Evolutionary conservation across 2,329 filamentous ascomycete species (phyloP).

Genomic region (Cryphonectria radicalis): DNA sequence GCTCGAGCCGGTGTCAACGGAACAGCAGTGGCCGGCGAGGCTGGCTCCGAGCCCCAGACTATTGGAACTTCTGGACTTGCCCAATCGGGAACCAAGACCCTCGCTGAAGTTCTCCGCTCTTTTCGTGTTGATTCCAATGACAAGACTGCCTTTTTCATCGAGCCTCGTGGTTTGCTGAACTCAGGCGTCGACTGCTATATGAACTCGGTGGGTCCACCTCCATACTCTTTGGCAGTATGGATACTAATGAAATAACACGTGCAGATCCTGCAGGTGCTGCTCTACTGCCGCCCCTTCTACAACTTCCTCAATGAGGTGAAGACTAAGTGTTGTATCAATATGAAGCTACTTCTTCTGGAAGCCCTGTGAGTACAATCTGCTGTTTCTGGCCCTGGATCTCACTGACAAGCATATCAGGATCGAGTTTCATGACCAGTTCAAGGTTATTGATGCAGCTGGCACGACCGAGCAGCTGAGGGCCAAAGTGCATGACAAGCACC

Average conservation of each 20-base stretch:
- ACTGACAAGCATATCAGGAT: slow-evolving; percentile 62
- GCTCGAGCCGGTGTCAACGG: slow-evolving; percentile 34
- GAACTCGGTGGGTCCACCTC: slow-evolving; percentile 82
- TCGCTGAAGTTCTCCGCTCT: slow-evolving; percentile 76
- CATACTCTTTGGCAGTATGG: neutral
- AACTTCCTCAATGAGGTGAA: slow-evolving; percentile 88
- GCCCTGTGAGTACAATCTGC: slow-evolving; percentile 70
- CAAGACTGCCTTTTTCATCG: slow-evolving; percentile 75
- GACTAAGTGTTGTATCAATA: slow-evolving; percentile 82
- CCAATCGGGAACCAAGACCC: slow-evolving; percentile 57
- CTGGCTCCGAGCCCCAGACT: slow-evolving; percentile 32
- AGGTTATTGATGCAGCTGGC: slow-evolving; percentile 77
- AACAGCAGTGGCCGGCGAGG: slow-evolving; percentile 29
- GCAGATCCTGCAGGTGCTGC: slow-evolving; percentile 90
- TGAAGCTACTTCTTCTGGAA: slow-evolving; percentile 87
- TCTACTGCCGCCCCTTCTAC: slow-evolving; percentile 94
- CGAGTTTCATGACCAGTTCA: slow-evolving; percentile 94
- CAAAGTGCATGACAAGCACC: slow-evolving; percentile 77
- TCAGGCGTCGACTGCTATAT: slow-evolving; percentile 99
- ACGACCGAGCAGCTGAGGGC: slow-evolving; percentile 75
- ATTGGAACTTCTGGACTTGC: slow-evolving; percentile 42
- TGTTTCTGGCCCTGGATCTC: neutral
- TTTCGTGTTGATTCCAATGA: slow-evolving; percentile 69
- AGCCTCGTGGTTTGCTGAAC: slow-evolving; percentile 92
- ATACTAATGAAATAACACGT: slow-evolving; percentile 25